Base-by-base conservation (phyloP, 108 stramenopile genomes). In the Fistulifera pelliculosa region DNA sequence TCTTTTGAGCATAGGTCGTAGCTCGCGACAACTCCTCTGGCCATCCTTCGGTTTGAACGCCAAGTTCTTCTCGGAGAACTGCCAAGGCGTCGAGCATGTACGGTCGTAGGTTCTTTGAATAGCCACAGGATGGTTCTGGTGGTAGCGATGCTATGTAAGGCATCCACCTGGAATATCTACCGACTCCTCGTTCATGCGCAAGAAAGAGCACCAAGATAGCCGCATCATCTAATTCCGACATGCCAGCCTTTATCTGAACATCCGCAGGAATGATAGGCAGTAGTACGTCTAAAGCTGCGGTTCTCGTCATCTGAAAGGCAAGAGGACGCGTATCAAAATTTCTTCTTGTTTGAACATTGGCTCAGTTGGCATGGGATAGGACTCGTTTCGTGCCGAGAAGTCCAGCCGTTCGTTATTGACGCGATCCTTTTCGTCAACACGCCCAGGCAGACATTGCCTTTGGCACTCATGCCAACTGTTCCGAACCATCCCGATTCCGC, bases 121-220 rank as follows among this genome's bases (percentile, higher is more conserved):
- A 84, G 16, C 80, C 88, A 57, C 89, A 91, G n/a, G 74, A 71
- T 6, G 89, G 89, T 38, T 76, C 69, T 18, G 41, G 50, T 10
- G 89, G 89, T 0, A 91, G 51, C n/a, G 81, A 77, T 6, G 81
- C 80, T 60, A 91, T 82, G 58, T 91, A 91, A 0, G 89, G 85
- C 48, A 69, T 58, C 66, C 77, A 83, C 18, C 72, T 75, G 12
- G 83, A 85, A 15, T 63, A 67, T 24, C 49, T 39, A 7, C 83
- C 78, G 18, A 76, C 51, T 24, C 83, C 85, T 23, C 79, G 61
- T 67, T 91, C 89, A 52, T 91, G 83, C 2, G 76, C 76, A 49
- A 91, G 69, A 19, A 80, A 56, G 25, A 91, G 41, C 21, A 65
- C 69, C 12, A 91, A 55, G 10, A 91, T 48, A 14, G 71, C 64